A percentile compares a stretch with the other conserved stretches of the same genome.
Evolutionary conservation across 2,329 filamentous ascomycete species (phyloP).

Genomic region (Talaromyces verruculosus): DNA sequence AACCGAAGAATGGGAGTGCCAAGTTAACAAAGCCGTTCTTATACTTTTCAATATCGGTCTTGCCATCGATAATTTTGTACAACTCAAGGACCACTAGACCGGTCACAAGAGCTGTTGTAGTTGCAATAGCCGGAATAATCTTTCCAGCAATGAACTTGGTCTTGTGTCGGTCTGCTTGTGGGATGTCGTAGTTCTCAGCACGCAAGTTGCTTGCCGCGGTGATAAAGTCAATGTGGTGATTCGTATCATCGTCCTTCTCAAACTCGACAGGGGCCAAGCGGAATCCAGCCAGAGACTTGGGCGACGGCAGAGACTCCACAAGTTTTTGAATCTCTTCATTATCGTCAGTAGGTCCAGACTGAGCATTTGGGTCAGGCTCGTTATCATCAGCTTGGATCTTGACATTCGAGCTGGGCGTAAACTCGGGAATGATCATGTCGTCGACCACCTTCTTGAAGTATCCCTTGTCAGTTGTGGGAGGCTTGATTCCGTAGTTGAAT

Average conservation of each 20-base stretch:
- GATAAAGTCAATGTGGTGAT: conserved; percentile 99
- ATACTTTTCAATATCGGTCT: conserved; percentile 96
- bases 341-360: conserved; percentile 61
- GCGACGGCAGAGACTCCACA: conserved; percentile 68
- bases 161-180: conserved; percentile 88
- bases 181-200: conserved; percentile 97
- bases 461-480: conserved; percentile 67
- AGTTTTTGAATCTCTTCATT: conserved; percentile 73
- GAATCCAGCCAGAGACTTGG: conserved; percentile 81
- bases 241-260: conserved; percentile 97
- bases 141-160: conserved; percentile 99
- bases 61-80: conserved; percentile 95
- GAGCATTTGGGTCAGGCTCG: conserved; percentile 87
- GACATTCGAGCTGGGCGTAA: conserved; percentile 81
- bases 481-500: conserved; percentile 96
- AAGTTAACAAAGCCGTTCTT: conserved; percentile 99
- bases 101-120: conserved; percentile 92
- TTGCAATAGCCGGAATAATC: conserved; percentile 98
- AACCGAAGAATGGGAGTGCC: conserved; percentile 94
- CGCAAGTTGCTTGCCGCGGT: conserved; percentile 94
- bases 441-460: conserved; percentile 80
- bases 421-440: conserved; percentile 93
- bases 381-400: conserved; percentile 97
- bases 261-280: conserved; percentile 92
- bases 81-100: conserved; percentile 89